Evolutionary conservation across 495 filamentous ascomycete genomes (phyloP).

Genomic region (Mytilinidion resinicola): DNA sequence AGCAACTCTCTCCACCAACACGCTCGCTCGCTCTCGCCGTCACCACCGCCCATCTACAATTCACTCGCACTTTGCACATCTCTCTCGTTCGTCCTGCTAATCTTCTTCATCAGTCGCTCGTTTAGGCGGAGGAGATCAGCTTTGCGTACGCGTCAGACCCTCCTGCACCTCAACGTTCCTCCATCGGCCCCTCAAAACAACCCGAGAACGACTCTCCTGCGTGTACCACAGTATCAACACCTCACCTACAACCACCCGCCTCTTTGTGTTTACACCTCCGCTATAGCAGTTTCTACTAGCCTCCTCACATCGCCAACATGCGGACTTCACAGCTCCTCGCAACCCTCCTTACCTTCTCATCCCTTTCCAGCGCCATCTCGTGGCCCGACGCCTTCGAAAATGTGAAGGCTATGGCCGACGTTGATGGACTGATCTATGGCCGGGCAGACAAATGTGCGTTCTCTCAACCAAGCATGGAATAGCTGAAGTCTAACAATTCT

Average conservation of each 20-base stretch:
- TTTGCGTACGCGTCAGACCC: background rate
- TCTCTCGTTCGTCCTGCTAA: conserved; percentile 3
- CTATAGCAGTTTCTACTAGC: background rate
- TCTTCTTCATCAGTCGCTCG: conserved; percentile 23
- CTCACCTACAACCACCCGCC: background rate
- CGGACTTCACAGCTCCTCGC: conserved; percentile 31
- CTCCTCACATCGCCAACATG: conserved; percentile 25
- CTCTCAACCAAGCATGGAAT: background rate
- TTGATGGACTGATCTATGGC: conserved; percentile 21
- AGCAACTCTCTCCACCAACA: background rate
- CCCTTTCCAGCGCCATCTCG: conserved; percentile 29
- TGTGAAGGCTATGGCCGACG: conserved; percentile 21
- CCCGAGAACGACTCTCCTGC: background rate
- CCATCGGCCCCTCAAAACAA: conserved; percentile 1
- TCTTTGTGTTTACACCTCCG: background rate
- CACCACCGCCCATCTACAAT: background rate
- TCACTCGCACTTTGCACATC: background rate
- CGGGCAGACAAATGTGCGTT: conserved; percentile 21
- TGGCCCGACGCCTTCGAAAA: conserved; percentile 23
- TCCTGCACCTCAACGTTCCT: background rate
- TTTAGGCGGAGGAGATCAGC: conserved; percentile 13
- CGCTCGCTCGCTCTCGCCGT: background rate
- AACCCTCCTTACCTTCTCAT: conserved; percentile 29
- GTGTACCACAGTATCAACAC: background rate
- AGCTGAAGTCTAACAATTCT: background rate